phyloP scores from a whole-genome alignment of 306 rosid species.

The Vigna unguiculata region DNA sequence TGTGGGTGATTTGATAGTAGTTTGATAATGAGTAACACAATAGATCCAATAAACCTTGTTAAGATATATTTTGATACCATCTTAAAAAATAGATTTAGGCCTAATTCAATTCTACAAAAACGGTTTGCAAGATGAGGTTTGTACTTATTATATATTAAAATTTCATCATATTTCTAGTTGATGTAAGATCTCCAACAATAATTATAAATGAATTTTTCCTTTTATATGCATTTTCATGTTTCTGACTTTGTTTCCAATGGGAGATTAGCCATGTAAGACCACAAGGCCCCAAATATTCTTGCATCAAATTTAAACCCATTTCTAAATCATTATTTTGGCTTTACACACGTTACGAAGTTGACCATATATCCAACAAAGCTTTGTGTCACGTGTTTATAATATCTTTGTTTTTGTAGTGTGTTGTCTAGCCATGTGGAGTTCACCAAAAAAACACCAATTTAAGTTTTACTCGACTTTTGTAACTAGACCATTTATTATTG shows the following conservation, averaged over 20 bases:
- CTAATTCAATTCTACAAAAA: too few species aligned
- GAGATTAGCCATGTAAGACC: not conserved
- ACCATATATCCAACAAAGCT: too few species aligned
- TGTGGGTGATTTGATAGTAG: too few species aligned
- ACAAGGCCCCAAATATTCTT: constrained; percentile 18
- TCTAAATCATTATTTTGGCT: constrained; percentile 23
- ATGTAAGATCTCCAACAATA: too few species aligned
- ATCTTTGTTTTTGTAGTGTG: not conserved
- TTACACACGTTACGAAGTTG: not conserved
- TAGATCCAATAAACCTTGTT: too few species aligned
- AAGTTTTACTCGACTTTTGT: constrained; percentile 10
- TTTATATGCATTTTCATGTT: constrained; percentile 2
- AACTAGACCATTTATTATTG: constrained; percentile 31
- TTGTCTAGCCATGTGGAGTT: constrained; percentile 30
- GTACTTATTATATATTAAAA: too few species aligned
- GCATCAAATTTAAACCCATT: constrained; percentile 5
- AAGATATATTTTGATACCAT: too few species aligned
- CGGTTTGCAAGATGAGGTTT: too few species aligned
- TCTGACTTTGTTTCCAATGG: not conserved
- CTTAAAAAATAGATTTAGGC: too few species aligned
- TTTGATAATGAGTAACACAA: too few species aligned
- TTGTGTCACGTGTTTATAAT: not conserved
- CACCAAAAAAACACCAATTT: not conserved
- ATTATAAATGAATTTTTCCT: not conserved
- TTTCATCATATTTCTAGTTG: too few species aligned